A percentile compares a stretch with the other conserved stretches of the same genome.
These are phyloP conservation scores for Cryphonectria parasitica DNA, from an alignment of 2,329 filamentous ascomycete genomes.

Conservation along the genomic window DNA sequence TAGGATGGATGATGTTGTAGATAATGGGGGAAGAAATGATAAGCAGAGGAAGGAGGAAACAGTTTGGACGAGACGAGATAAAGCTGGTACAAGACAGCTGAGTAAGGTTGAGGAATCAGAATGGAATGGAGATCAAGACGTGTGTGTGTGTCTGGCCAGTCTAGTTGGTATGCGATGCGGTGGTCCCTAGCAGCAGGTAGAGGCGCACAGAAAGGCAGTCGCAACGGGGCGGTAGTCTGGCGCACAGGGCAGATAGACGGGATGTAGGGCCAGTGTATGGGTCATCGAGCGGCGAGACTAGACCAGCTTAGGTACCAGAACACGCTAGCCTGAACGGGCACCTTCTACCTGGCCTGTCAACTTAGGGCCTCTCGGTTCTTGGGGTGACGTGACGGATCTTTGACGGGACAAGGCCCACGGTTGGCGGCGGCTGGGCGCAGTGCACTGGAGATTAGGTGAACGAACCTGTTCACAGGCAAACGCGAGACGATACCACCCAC, in stretches of 20 bases:
- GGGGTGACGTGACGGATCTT: constrained; percentile 6
- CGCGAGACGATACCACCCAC: constrained; percentile 5
- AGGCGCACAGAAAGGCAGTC: background rate
- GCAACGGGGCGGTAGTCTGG: too few species aligned
- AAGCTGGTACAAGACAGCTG: background rate
- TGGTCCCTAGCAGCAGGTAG: background rate
- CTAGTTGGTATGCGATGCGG: background rate
- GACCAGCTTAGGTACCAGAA: background rate
- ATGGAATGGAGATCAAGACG: background rate
- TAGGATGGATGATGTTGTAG: background rate
- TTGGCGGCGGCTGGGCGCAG: constrained; percentile 16
- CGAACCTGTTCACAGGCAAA: background rate
- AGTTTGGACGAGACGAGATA: background rate
- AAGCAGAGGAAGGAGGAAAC: background rate
- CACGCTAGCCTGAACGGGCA: constrained; percentile 4
- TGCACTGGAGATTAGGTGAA: background rate
- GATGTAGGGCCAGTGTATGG: constrained; percentile 11
- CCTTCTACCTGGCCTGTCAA: constrained; percentile 5
- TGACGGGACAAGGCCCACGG: constrained; percentile 10
- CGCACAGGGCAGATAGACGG: background rate
- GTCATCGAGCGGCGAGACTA: constrained; percentile 11
- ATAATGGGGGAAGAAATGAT: background rate
- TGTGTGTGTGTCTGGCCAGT: background rate
- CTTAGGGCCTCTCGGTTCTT: background rate
- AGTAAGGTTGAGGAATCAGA: background rate